These are phyloP conservation scores for Malassezia cuniculi DNA, from an alignment of 1,284 basidiomycete genomes.

Conservation along the genomic window DNA sequence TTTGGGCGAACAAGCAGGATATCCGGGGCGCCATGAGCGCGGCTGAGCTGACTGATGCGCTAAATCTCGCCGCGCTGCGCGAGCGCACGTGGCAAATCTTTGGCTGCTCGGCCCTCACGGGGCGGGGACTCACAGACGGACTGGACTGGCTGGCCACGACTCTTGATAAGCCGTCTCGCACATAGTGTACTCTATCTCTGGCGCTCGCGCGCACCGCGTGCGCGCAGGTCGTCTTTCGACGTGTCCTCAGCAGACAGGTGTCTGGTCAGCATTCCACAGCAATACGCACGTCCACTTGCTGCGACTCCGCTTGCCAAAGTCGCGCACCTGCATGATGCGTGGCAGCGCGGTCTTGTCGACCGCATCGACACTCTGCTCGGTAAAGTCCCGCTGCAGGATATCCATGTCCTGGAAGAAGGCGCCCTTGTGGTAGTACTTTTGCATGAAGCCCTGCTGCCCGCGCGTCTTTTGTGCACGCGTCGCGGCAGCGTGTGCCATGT, in stretches of 20 bases:
- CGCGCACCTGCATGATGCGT: slow-evolving; percentile 88
- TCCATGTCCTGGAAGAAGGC: slow-evolving; percentile 89
- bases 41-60: slow-evolving; percentile 48
- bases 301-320: slow-evolving; percentile 82
- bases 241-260: slow-evolving; percentile 92
- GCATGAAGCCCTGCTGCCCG: slow-evolving; percentile 78
- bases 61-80: slow-evolving; percentile 48
- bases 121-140: slow-evolving; percentile 29
- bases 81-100: slow-evolving; percentile 51
- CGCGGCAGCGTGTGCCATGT: slow-evolving; percentile 69
- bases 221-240: slow-evolving; percentile 56
- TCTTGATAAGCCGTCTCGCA: too few relatives aligned
- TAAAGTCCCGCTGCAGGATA: slow-evolving; percentile 75
- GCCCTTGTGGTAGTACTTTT: slow-evolving; percentile 99
- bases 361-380: slow-evolving; percentile 70
- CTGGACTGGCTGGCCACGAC: slow-evolving; percentile 36
- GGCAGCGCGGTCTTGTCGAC: slow-evolving; percentile 70
- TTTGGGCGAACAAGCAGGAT: slow-evolving; percentile 51
- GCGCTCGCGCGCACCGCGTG: slow-evolving; percentile 49
- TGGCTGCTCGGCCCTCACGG: slow-evolving; percentile 49
- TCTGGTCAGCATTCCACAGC: slow-evolving; percentile 3
- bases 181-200: slow-evolving; percentile 48
- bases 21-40: slow-evolving; percentile 46
- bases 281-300: slow-evolving; percentile 63
- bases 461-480: slow-evolving; percentile 66